A percentile compares a stretch with the other conserved stretches of the same genome.
Conservation (phyloP, 2,329 filamentous ascomycete species). For the Dothideomycetidae sp. region DNA sequence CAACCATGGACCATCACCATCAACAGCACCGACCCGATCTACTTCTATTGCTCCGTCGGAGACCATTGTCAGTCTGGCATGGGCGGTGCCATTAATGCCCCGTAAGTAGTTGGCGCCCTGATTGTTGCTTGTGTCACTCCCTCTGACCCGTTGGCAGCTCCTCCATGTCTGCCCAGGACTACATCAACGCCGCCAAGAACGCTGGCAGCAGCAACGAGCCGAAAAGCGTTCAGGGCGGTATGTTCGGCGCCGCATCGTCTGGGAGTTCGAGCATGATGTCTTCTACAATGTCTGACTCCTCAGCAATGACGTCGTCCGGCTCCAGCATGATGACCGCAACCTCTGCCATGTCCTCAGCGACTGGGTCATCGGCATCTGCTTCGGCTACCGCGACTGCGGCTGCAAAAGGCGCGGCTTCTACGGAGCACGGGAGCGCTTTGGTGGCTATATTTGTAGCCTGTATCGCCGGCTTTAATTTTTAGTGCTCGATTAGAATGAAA, state of each 20-base stretch:
- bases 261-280: background rate
- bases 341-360: background rate
- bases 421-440: background rate
- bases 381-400: background rate
- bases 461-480: too few relatives aligned
- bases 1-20: conserved; percentile 28
- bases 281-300: background rate
- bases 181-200: background rate
- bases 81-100: conserved; percentile 57
- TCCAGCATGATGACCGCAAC: background rate
- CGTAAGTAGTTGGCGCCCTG: background rate
- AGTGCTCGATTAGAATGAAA: background rate
- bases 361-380: background rate
- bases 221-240: background rate
- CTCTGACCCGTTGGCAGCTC: background rate
- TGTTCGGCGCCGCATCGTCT: background rate
- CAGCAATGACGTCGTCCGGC: background rate
- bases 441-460: background rate
- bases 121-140: background rate
- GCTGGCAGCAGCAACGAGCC: background rate
- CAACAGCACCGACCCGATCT: conserved; percentile 49
- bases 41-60: conserved; percentile 56
- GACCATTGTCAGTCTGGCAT: conserved; percentile 44
- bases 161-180: background rate
- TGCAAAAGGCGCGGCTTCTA: background rate